Conservation (phyloP, 2,329 filamentous ascomycete species). For the Chaetomiaceae sp. region DNA sequence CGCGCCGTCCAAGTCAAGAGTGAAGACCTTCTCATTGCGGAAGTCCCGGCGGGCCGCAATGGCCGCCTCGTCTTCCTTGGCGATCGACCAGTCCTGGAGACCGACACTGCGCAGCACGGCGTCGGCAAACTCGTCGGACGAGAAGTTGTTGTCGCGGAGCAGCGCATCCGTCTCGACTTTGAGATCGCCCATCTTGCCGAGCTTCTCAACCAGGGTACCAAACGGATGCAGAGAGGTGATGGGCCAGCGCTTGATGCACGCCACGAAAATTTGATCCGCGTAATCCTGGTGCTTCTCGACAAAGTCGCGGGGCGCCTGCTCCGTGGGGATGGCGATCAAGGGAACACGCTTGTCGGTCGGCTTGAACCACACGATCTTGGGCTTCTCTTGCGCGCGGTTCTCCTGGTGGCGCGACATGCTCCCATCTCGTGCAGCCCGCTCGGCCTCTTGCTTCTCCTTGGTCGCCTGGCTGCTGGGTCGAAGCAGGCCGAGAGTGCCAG, state of each 20-base stretch:
- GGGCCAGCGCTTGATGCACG: constrained; percentile 98
- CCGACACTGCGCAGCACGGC: constrained; percentile 91
- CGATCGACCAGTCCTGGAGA: constrained; percentile 84
- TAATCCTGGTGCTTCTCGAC: constrained; percentile 98
- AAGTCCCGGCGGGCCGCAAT: constrained; percentile 80
- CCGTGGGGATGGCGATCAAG: constrained; percentile 94
- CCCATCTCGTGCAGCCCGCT: constrained; percentile 86
- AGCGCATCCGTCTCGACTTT: constrained; percentile 98
- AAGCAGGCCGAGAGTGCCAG: constrained; percentile 86
- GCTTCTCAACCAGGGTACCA: constrained; percentile 92
- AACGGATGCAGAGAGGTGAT: constrained; percentile 99
- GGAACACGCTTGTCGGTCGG: constrained; percentile 98
- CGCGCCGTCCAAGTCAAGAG: constrained; percentile 83
- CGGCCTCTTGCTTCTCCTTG: constrained; percentile 98
- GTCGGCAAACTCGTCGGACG: constrained; percentile 94
- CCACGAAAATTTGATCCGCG: constrained; percentile 95
- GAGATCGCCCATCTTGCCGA: constrained; percentile 94
- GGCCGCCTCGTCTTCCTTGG: constrained; percentile 72
- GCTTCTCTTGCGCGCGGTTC: constrained; percentile 86
- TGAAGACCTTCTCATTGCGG: constrained; percentile 82
- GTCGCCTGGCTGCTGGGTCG: constrained; percentile 97
- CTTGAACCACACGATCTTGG: constrained; percentile 99
- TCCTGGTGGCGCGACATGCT: constrained; percentile 66
- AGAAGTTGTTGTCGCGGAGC: constrained; percentile 97
- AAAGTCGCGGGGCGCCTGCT: constrained; percentile 95